Conservation (phyloP, 352 stramenopile genomes). For the Pythium volutum region DNA sequence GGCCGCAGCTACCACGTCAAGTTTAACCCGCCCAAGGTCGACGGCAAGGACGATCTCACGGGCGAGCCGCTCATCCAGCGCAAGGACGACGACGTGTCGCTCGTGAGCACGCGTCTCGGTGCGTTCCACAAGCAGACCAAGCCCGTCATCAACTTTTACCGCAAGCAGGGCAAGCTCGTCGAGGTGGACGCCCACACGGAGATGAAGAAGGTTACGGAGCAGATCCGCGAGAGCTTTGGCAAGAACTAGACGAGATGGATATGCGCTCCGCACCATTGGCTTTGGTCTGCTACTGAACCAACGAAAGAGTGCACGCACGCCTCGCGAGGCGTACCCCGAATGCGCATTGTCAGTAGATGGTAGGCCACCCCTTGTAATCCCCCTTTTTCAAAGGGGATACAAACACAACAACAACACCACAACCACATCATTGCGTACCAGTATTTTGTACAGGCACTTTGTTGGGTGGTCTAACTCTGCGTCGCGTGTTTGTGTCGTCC, state of each 20-base stretch:
- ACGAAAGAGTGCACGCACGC: not conserved
- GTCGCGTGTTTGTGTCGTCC: not conserved
- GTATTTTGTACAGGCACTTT: no score
- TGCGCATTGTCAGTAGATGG: constrained; percentile 2
- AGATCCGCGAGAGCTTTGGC: constrained; percentile 77
- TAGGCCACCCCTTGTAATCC: not conserved
- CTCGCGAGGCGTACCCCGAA: not conserved
- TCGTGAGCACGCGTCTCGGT: constrained; percentile 89
- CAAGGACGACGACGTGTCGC: constrained; percentile 95
- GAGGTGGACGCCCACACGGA: constrained; percentile 91
- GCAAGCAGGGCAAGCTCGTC: constrained; percentile 77
- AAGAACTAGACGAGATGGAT: constrained; percentile 45
- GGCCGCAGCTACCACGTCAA: constrained; percentile 98
- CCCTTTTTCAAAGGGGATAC: not conserved
- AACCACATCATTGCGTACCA: no score
- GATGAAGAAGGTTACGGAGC: constrained; percentile 79
- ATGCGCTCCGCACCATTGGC: no score
- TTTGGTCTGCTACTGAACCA: not conserved
- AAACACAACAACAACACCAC: not conserved
- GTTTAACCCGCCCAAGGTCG: constrained; percentile 94
- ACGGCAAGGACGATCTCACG: constrained; percentile 91
- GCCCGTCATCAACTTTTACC: constrained; percentile 93
- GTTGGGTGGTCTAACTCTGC: no score
- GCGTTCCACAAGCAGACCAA: constrained; percentile 97
- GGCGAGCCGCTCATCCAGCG: constrained; percentile 96